Evolutionary conservation across 2,329 filamentous ascomycete genomes (phyloP).

Genomic region (Alternaria incomplexa): DNA sequence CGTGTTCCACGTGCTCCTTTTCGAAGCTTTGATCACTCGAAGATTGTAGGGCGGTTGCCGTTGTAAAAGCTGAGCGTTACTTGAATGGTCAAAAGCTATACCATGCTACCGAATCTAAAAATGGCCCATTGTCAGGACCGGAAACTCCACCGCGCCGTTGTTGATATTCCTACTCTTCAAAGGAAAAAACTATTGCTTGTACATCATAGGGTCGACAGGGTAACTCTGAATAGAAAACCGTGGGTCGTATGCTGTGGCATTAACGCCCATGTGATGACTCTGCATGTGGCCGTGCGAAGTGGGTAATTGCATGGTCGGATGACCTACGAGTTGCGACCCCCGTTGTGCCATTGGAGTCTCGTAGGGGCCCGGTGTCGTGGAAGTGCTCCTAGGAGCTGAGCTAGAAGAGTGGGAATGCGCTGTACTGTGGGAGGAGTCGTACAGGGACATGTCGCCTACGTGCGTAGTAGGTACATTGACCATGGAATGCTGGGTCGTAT

Average conservation of each 20-base stretch:
- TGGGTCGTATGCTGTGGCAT: constrained; percentile 40
- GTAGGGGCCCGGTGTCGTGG: constrained; percentile 44
- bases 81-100: constrained; percentile 17
- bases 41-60: constrained; percentile 2
- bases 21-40: constrained; percentile 9
- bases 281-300: constrained; percentile 38
- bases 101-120: constrained; percentile 15
- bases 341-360: constrained; percentile 36
- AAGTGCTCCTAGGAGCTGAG: constrained; percentile 39
- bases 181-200: constrained; percentile 29
- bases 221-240: constrained; percentile 41
- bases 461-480: constrained; percentile 39
- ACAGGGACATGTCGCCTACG: constrained; percentile 44
- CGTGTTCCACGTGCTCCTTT: constrained; percentile 4
- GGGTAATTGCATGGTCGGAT: constrained; percentile 30
- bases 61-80: constrained; percentile 3
- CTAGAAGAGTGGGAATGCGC: constrained; percentile 44
- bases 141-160: not conserved
- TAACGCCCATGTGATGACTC: constrained; percentile 40
- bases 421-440: constrained; percentile 40
- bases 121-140: not conserved
- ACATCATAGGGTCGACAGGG: constrained; percentile 46
- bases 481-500: constrained; percentile 39
- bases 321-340: constrained; percentile 31
- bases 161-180: constrained; percentile 3